Base-by-base conservation (phyloP, 208 protist species). In the Leishmania gerbilli region DNA sequence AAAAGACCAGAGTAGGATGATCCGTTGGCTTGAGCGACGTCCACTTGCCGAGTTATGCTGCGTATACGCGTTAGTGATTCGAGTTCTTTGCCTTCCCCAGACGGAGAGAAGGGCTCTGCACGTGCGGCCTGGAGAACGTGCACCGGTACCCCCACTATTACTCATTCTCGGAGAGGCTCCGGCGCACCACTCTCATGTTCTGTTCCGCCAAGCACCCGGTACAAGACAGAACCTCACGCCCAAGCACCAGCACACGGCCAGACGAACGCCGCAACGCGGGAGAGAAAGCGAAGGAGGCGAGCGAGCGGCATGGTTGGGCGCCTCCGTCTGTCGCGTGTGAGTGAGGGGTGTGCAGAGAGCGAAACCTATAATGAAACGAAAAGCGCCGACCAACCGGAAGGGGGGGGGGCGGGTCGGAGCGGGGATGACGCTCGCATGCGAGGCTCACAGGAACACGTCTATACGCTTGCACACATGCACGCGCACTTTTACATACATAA, bases 381-480 rank as follows among this genome's bases (percentile, higher is more conserved):
- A 58, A 58, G 53, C 53, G 0, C 13, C 19, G 53, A 56, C 53
- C 17, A 21, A 21, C 53, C 40, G 40, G 40, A 42, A 42, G 0
- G 60, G 9, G 60, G 2, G 21, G 27, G 9, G 21, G 7, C 31
- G 60, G n/a, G 60, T 15, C 24, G 60, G 60, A 3, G 60, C 27
- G 60, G 9, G 15, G n/a, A 34, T 6, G 60, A 21, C 27, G 21
- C 27, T 0, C 9, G 21, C n/a, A 11, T 67, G 6, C 9, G 21
- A 34, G 60, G 17, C 37, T 34, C 9, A 6, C 60, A 21, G 9
- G n/a, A 11, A 5, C 21, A 67, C 31, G 51, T 45, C 27, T 45
- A 67, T 27, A 78, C 34, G 2, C 74, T 71, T 15, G 3, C 53
- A 67, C 37, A 68, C 72, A 67, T 37, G 67, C 72, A 80, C 65